phyloP scores from a whole-genome alignment of 2,329 filamentous ascomycete genomes.

The Simplicillium sp. region DNA sequence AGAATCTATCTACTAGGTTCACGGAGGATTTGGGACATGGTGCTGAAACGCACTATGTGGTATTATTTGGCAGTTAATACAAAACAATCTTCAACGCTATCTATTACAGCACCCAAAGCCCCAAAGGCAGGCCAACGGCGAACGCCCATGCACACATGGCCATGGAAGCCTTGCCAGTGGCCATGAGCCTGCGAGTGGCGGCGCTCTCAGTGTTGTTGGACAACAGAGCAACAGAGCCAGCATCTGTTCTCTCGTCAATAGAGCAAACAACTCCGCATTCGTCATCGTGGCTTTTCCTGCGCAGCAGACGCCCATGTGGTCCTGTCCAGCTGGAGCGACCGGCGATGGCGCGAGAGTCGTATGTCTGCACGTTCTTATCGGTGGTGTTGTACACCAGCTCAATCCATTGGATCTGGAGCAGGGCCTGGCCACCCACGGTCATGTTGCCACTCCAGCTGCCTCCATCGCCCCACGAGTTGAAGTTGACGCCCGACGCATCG shows the following conservation, averaged over 20 bases:
- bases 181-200: not conserved
- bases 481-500: slow-evolving; percentile 39
- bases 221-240: slow-evolving; percentile 6
- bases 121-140: not conserved
- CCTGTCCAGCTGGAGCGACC: too few species aligned
- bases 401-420: slow-evolving; percentile 53
- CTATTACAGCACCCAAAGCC: too few species aligned
- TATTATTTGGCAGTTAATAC: too few species aligned
- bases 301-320: not conserved
- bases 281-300: not conserved
- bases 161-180: not conserved
- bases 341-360: too few species aligned
- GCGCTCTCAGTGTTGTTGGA: slow-evolving; percentile 12
- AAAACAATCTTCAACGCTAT: too few species aligned
- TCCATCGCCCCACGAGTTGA: slow-evolving; percentile 55
- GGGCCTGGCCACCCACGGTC: slow-evolving; percentile 36
- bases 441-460: slow-evolving; percentile 52
- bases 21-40: too few species aligned
- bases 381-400: slow-evolving; percentile 47
- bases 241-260: not conserved
- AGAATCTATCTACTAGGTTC: too few species aligned
- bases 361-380: too few species aligned
- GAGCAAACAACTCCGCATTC: not conserved
- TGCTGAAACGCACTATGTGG: too few species aligned
- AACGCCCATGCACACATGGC: not conserved